Evolutionary conservation across 208 protist genomes (phyloP).

Genomic region (Leishmania turanica): DNA sequence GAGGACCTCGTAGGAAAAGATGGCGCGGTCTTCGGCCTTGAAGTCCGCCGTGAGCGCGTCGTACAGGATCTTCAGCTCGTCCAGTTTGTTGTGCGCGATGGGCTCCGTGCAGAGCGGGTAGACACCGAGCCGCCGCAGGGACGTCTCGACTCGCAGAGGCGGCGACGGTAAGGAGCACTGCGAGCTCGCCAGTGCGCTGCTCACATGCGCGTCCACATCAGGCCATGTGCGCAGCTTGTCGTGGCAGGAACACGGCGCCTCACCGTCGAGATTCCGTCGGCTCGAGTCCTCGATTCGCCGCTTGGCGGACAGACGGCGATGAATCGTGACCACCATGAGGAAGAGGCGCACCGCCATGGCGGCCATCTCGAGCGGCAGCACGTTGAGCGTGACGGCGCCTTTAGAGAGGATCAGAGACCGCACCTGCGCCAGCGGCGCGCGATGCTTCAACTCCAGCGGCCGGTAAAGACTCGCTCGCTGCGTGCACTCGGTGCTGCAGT

Average conservation of each 20-base stretch:
- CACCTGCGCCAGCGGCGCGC: conserved; percentile 37
- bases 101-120: conserved; percentile 37
- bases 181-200: background rate
- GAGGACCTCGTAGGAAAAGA: conserved; percentile 56
- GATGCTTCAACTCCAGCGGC: conserved; percentile 46
- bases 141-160: conserved; percentile 33
- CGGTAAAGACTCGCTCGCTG: conserved; percentile 41
- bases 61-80: conserved; percentile 52
- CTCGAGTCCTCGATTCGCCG: conserved; percentile 31
- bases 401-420: conserved; percentile 46
- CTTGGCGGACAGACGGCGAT: conserved; percentile 48
- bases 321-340: conserved; percentile 64
- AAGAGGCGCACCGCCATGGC: conserved; percentile 75
- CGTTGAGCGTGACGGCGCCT: conserved; percentile 34
- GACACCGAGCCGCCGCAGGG: conserved; percentile 36
- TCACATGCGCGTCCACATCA: background rate
- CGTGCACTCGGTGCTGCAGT: conserved; percentile 36
- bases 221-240: conserved; percentile 8
- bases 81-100: conserved; percentile 22
- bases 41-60: conserved; percentile 51
- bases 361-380: conserved; percentile 59
- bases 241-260: background rate
- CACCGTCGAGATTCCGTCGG: background rate
- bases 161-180: conserved; percentile 20
- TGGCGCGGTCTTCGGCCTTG: conserved; percentile 48